Evolutionary conservation across 768 basidiomycete species (phyloP), one percentile per base, ranked within the genome.

Genomic region (Chalciporus piperatus): DNA sequence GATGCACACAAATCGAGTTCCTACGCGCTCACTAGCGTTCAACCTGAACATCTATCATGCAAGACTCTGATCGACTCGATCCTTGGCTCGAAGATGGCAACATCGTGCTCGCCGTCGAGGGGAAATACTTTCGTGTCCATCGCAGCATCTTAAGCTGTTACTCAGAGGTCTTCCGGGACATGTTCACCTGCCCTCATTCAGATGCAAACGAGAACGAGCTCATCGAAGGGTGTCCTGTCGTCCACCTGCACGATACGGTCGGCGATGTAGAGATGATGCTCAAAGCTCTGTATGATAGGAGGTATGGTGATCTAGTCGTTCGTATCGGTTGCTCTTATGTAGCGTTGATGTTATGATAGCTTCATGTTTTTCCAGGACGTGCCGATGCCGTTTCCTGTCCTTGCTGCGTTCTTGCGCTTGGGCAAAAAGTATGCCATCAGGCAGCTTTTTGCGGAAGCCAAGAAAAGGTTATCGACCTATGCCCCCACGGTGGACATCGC

Each of bases 81-180:
- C 56, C 58, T 6, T 70, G 68, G 66, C 39, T 62, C 11, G 58
- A 66, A 2, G 70, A 71, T n/a, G 70, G 70, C 0, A 69, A 60
- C 38, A 54, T 71, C 35, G 39, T 71, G 42, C 59, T 71, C 10
- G 48, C 55, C 11, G 62, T 54, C 11, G 54, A 64, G 22, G 51
- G 40, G 6, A 68, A 60, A 49, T 52, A 51, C 12, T 72, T 72
- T 40, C 64, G 66, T 10, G 69, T 72, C 13, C 69, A 72, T 41
- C 62, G 69, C 17, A 61, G 55, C 17, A 41, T 67, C 30, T 45
- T 72, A 10, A 33, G 47, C 19, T 27, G 51, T 2, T 56, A 72
- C 46, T 70, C 69, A 3, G 54, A 57, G 4, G 52, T 72, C n/a
- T 70, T 72, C 54, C 54, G 50, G 16, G 66, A 64, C 30, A 66